Base-by-base conservation (phyloP, 139 green algal species). In the Haematococcus lacustris region DNA sequence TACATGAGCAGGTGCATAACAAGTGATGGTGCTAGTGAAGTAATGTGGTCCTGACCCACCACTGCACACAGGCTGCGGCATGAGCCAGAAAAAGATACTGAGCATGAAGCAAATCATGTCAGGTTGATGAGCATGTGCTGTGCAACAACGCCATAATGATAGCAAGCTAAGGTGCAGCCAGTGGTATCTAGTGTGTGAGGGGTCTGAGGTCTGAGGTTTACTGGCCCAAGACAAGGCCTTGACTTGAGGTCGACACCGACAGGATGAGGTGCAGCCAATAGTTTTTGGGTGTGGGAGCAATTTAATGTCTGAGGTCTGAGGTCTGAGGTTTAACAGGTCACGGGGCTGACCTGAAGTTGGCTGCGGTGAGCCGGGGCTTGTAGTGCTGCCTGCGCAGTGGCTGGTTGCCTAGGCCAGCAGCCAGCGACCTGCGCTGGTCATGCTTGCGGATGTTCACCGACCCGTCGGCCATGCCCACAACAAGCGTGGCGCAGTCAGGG, bases 401-500 rank as follows among this genome's bases (percentile, higher is more conserved):
- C 38, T 37, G 21, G 21, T 26, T 53, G 37, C 50, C 7, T 38
- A 35, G 51, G 60, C 63, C 57, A 38, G 23, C 33, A 4, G 47
- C 50, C 38, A 57, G 30, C 2, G 38, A 47, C 1, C 66, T 40
- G 26, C 73, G 78, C 37, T 70, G 70, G 21, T 71, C 71, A 47
- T 93, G 85, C 6, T 82, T 78, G 25, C 88, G 79, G 35, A 92
- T 80, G 9, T 80, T 87, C 33, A 98, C 83, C 59, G 80, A 80
- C 23, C 91, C 90, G 70, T 94, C 89, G 1, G 91, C 87, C 80
- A 94, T 87, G 26, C 94, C 94, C 53, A 96, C 93, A 13, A 90
- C 94, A 51, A 98, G 82, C 43, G 83, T 64, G n/a, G 72, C 76
- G 64, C 73, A 82, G 74, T 92, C 85, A 1, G 86, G 82, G 0